Percentiles rank a stretch among this genome's conserved stretches.
Evolutionary conservation across 805 yeast genomes (phyloP).

Genomic region (Pichia insulana): DNA sequence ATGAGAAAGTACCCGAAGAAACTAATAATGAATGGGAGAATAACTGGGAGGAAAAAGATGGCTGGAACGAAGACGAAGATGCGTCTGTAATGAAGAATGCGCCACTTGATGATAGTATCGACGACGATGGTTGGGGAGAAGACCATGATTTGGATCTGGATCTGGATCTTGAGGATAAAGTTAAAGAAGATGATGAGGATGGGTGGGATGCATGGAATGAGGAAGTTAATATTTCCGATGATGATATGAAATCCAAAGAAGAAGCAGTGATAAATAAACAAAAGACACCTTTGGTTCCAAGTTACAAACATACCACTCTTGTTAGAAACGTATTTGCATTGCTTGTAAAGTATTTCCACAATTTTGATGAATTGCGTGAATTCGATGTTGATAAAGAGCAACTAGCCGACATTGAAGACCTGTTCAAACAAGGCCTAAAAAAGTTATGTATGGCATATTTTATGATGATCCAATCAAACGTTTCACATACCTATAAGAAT

Average conservation of each 20-base stretch:
- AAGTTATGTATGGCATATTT: slow-evolving; percentile 21
- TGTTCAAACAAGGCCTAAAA: slow-evolving; percentile 22
- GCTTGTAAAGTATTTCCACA: slow-evolving; percentile 15
- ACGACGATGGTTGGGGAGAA: slow-evolving; percentile 6
- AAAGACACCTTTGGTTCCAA: slow-evolving; percentile 4
- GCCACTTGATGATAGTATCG: neutral
- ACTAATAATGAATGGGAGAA: slow-evolving; percentile 7
- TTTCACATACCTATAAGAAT: slow-evolving; percentile 16
- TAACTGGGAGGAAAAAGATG: slow-evolving; percentile 11
- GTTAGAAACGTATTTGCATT: slow-evolving; percentile 12
- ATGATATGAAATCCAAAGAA: neutral
- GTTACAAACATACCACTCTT: slow-evolving; percentile 17
- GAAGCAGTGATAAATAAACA: neutral
- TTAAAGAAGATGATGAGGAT: slow-evolving; percentile 23
- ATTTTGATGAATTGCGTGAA: slow-evolving; percentile 13
- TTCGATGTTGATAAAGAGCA: slow-evolving; percentile 9
- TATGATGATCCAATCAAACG: slow-evolving; percentile 19
- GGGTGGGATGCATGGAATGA: slow-evolving; percentile 20
- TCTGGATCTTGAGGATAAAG: slow-evolving; percentile 15
- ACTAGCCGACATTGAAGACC: slow-evolving; percentile 15
- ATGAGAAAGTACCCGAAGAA: neutral
- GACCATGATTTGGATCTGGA: slow-evolving; percentile 9
- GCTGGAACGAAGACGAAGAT: slow-evolving; percentile 1
- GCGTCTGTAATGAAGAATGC: neutral
- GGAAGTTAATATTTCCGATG: slow-evolving; percentile 11